A percentile compares a stretch with the other conserved stretches of the same genome.
Conservation (phyloP, 202 grass and related monocot species). For the Saccharum hybrid region DNA sequence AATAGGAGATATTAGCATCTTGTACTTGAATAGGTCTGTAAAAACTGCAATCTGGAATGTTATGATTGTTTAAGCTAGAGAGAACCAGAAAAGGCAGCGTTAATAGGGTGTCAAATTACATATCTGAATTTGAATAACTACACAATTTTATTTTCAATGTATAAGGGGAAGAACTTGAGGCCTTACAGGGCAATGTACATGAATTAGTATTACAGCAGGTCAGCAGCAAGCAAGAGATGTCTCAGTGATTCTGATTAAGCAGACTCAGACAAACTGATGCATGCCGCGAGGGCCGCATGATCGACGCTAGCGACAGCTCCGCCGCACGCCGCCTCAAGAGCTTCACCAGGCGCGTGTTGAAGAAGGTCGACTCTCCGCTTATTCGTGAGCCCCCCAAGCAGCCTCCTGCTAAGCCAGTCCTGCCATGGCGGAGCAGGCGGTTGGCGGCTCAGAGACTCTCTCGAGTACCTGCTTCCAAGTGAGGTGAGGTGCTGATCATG, state of each 20-base stretch:
- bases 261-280: background rate
- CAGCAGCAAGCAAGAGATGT: background rate
- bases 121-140: background rate
- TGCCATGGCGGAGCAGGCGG: too few relatives aligned
- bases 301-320: too few relatives aligned
- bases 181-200: background rate
- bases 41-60: background rate
- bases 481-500: too few relatives aligned
- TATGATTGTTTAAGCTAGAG: background rate
- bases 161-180: conserved; percentile 11
- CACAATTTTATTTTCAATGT: background rate
- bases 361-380: too few relatives aligned
- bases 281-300: background rate
- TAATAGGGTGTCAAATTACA: background rate
- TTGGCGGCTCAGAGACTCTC: too few relatives aligned
- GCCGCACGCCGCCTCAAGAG: too few relatives aligned
- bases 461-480: too few relatives aligned
- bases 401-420: too few relatives aligned
- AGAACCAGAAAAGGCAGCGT: background rate
- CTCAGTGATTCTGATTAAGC: background rate
- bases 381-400: too few relatives aligned
- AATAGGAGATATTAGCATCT: background rate
- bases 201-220: background rate
- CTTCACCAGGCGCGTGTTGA: too few relatives aligned
- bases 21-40: background rate